A percentile compares a stretch with the other conserved stretches of the same genome.
These are phyloP conservation scores for Tetradesmus obliquus DNA, from an alignment of 139 green algal genomes.

Conservation along the genomic window DNA sequence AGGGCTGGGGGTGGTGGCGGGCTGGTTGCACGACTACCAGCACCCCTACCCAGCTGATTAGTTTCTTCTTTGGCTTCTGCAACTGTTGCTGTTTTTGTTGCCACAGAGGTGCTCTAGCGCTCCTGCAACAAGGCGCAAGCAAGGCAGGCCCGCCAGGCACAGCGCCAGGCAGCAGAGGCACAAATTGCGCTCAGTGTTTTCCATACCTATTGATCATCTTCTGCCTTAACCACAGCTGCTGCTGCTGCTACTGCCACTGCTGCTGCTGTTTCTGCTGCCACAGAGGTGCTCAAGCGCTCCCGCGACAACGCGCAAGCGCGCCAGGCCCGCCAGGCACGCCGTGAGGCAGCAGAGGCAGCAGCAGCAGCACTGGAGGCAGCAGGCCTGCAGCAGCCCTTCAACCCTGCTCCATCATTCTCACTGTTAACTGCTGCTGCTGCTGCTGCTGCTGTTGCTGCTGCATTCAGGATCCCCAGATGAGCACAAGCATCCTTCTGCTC, in stretches of 20 bases:
- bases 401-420: too few species aligned
- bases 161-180: constrained; percentile 17
- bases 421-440: too few species aligned
- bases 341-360: constrained; percentile 7
- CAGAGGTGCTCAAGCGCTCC: constrained; percentile 69
- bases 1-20: constrained; percentile 77
- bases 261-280: not conserved
- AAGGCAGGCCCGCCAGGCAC: constrained; percentile 49
- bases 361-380: constrained; percentile 2
- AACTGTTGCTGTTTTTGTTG: not conserved
- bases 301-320: constrained; percentile 56
- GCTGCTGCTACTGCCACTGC: not conserved
- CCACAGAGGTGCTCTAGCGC: not conserved
- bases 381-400: not conserved
- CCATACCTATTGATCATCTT: not conserved
- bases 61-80: not conserved
- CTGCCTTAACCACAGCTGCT: too few species aligned
- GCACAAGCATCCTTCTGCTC: too few species aligned
- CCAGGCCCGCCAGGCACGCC: constrained; percentile 29
- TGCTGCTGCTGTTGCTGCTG: too few species aligned
- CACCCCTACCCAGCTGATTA: constrained; percentile 81
- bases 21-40: constrained; percentile 79
- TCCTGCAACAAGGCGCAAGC: constrained; percentile 49
- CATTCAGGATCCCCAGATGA: too few species aligned
- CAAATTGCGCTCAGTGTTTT: not conserved